Evolutionary conservation across 441 rosid species (phyloP), one percentile per base, ranked within the genome.

Genomic region (Eugenia klotzschiana): DNA sequence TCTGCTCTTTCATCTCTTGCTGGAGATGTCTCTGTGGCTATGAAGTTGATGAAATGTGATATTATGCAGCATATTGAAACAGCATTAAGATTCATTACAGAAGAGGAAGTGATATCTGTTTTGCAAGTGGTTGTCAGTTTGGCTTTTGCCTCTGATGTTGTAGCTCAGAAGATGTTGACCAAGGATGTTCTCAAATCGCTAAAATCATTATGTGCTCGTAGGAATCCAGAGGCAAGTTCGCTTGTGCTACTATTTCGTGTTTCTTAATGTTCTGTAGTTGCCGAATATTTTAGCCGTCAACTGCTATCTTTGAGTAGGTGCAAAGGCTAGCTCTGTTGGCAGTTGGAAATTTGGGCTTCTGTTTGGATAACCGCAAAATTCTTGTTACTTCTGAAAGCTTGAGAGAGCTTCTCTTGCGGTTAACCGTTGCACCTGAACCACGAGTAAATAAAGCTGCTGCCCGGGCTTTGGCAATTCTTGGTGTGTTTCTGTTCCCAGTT

Each of bases 381-480:
- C 91, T 97, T 81, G 93, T 95, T 81, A 91, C 98, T 80, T 97
- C 98, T 81, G 99, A 97, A 91, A 97, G 99, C 90, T 92, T 97
- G 90, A 91, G 91, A 80, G 99, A 95, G 83, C 94, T 97, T 86
- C 89, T 97, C 79, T 82, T 93, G 93, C 96, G 93, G 64, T 90
- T 97, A 89, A 94, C 98, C 25, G 92, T 91, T 85, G 87, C 93
- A 84, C 91, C 93, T 88, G 98, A 94, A 88, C 92, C 94, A 86
- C 91, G 93, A 79, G 98, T 97, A 73, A 94, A 91, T 86, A 97
- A 92, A 93, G 98, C 98, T 73, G 98, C 99, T 12, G 98, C 97
- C 84, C 97, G 99, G 86, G 98, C 98, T 85, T 89, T 97, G 89
- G 99, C 99, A 80, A 94, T 97, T 91, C 98, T 97, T 81, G 99